These are phyloP conservation scores for Talaromyces sp. DNA, from an alignment of 2,329 filamentous ascomycete species.

Conservation along the genomic window DNA sequence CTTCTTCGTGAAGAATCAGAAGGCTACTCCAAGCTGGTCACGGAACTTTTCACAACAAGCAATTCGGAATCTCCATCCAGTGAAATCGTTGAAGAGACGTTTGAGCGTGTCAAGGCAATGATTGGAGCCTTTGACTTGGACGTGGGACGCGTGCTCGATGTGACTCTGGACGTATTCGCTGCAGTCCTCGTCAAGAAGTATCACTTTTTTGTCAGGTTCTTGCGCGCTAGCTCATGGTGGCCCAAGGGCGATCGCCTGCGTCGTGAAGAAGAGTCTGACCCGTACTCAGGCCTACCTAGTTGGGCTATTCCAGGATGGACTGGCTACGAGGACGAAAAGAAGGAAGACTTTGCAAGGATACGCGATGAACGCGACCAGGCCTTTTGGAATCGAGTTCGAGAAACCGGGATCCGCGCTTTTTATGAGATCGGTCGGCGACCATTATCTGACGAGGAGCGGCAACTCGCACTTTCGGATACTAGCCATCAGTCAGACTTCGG, in stretches of 20 bases:
- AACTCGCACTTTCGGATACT: slow-evolving; percentile 40
- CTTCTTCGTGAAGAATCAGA: slow-evolving; percentile 91
- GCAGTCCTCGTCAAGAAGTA: slow-evolving; percentile 89
- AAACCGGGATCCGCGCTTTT: slow-evolving; percentile 74
- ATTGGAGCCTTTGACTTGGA: slow-evolving; percentile 97
- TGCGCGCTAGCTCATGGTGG: slow-evolving; percentile 96
- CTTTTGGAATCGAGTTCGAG: slow-evolving; percentile 78
- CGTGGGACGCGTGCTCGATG: slow-evolving; percentile 88
- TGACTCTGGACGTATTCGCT: slow-evolving; percentile 91
- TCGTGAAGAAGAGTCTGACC: slow-evolving; percentile 18
- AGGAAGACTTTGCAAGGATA: slow-evolving; percentile 49
- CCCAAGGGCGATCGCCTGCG: slow-evolving; percentile 59
- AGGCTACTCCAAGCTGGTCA: slow-evolving; percentile 92
- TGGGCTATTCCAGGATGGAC: slow-evolving; percentile 75
- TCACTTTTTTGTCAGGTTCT: slow-evolving; percentile 88
- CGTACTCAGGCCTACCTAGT: slow-evolving; percentile 62
- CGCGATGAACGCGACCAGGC: slow-evolving; percentile 62
- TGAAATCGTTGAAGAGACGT: slow-evolving; percentile 75
- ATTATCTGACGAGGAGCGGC: slow-evolving; percentile 55
- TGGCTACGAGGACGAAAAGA: slow-evolving; percentile 65
- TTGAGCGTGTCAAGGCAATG: slow-evolving; percentile 86
- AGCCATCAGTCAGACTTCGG: slow-evolving; percentile 42
- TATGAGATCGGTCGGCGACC: slow-evolving; percentile 78
- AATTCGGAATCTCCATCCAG: slow-evolving; percentile 66
- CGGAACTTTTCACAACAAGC: slow-evolving; percentile 88